Evolutionary conservation across 2,329 filamentous ascomycete genomes (phyloP).

Genomic region (Beauveria rudraprayagi): DNA sequence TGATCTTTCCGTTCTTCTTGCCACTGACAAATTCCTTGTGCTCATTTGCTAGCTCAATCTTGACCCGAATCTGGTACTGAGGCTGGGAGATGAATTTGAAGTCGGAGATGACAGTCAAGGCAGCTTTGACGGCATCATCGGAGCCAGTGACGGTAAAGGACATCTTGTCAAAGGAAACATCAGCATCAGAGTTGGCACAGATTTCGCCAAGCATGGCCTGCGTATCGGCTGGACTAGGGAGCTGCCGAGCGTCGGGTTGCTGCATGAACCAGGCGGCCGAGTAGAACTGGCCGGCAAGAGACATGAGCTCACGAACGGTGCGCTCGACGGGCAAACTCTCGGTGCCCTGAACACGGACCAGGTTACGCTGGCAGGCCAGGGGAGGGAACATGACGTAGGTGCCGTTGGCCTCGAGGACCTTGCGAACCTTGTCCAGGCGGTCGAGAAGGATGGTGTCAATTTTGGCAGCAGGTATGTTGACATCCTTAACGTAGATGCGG

Average conservation of each 20-base stretch:
- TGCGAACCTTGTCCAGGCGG: slow-evolving; percentile 90
- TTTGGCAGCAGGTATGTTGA: slow-evolving; percentile 81
- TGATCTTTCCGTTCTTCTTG: slow-evolving; percentile 99
- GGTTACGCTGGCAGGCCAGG: slow-evolving; percentile 73
- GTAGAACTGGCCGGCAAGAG: slow-evolving; percentile 92
- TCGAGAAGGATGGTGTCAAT: slow-evolving; percentile 89
- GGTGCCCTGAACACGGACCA: slow-evolving; percentile 83
- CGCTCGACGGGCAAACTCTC: slow-evolving; percentile 93
- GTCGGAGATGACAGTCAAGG: slow-evolving; percentile 88
- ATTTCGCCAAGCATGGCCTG: slow-evolving; percentile 91
- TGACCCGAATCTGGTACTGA: slow-evolving; percentile 90
- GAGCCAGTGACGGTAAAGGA: slow-evolving; percentile 92
- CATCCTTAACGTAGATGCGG: slow-evolving; percentile 85
- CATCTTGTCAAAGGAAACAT: slow-evolving; percentile 89
- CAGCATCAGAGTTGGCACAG: slow-evolving; percentile 90
- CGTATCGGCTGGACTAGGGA: slow-evolving; percentile 63
- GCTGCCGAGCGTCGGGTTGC: slow-evolving; percentile 57
- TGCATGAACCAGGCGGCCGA: slow-evolving; percentile 94
- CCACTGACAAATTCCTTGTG: slow-evolving; percentile 99
- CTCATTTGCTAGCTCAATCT: slow-evolving; percentile 97
- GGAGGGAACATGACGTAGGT: slow-evolving; percentile 90
- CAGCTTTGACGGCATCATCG: slow-evolving; percentile 91
- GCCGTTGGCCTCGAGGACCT: slow-evolving; percentile 94
- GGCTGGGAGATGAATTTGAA: slow-evolving; percentile 81
- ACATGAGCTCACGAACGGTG: slow-evolving; percentile 93